Evolutionary conservation across 2,329 filamentous ascomycete species (phyloP).

Genomic region (Dactylellina cionopaga): DNA sequence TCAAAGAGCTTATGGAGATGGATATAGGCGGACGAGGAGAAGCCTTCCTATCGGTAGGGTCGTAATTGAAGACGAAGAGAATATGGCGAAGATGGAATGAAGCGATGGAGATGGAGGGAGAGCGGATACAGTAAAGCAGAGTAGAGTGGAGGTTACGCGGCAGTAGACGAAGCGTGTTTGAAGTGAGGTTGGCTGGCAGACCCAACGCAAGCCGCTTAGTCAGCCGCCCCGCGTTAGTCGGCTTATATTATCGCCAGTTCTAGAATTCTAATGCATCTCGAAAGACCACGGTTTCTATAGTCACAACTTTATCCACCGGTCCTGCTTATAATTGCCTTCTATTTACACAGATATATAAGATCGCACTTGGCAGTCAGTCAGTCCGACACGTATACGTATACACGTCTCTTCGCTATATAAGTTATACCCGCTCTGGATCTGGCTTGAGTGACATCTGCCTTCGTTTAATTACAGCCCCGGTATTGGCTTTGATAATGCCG

Average conservation of each 20-base stretch:
- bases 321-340: too few species aligned
- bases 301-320: too few species aligned
- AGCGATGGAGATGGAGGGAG: conserved; percentile 5
- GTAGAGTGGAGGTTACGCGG: conserved; percentile 50
- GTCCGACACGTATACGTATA: too few species aligned
- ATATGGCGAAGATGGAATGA: background rate
- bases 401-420: too few species aligned
- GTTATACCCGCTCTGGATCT: too few species aligned
- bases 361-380: too few species aligned
- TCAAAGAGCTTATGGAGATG: conserved; percentile 16
- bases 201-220: conserved; percentile 48
- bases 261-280: background rate
- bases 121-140: background rate
- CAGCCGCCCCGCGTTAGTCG: background rate
- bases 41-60: conserved; percentile 17
- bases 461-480: conserved; percentile 37
- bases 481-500: conserved; percentile 28
- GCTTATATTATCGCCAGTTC: background rate
- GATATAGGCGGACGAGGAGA: background rate
- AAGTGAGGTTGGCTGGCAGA: conserved; percentile 16
- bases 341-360: too few species aligned
- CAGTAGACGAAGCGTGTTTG: conserved; percentile 34
- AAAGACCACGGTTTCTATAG: conserved; percentile 4
- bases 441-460: background rate
- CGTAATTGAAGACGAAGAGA: conserved; percentile 20